phyloP scores from a whole-genome alignment of 1,284 basidiomycete species.

The Xerocomus tenax region DNA sequence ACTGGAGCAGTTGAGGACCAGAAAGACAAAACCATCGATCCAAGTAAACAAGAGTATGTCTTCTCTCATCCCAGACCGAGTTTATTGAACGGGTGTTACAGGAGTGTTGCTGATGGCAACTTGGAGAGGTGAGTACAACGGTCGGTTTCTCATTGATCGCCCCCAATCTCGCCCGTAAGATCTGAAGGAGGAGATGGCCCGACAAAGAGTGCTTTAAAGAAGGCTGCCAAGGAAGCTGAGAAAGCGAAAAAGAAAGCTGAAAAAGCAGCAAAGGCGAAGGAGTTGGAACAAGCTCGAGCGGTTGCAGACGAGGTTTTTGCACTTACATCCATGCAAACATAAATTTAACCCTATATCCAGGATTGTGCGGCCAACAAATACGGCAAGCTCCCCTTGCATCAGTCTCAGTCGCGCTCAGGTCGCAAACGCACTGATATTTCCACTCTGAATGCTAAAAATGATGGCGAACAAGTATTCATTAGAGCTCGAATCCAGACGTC shows the following conservation, averaged over 20 bases:
- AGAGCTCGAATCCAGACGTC: slow-evolving; percentile 90
- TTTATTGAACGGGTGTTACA: slow-evolving; percentile 7
- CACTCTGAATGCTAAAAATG: slow-evolving; percentile 56
- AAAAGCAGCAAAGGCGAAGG: slow-evolving; percentile 61
- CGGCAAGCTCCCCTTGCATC: slow-evolving; percentile 85
- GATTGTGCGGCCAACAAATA: slow-evolving; percentile 85
- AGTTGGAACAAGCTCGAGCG: slow-evolving; percentile 66
- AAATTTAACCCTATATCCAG: slow-evolving; percentile 32
- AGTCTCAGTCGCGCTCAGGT: slow-evolving; percentile 68
- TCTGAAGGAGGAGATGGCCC: slow-evolving; percentile 41
- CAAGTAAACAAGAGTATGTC: slow-evolving; percentile 11
- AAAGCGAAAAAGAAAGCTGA: slow-evolving; percentile 88
- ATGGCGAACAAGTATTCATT: slow-evolving; percentile 77
- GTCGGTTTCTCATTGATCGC: not conserved
- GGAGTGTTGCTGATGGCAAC: slow-evolving; percentile 9
- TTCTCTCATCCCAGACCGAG: not conserved
- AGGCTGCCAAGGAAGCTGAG: slow-evolving; percentile 85
- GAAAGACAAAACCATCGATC: not conserved
- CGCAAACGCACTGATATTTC: slow-evolving; percentile 54
- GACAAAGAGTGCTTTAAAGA: slow-evolving; percentile 89
- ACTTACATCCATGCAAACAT: slow-evolving; percentile 3
- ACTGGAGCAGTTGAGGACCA: slow-evolving; percentile 3
- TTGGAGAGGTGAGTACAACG: slow-evolving; percentile 11
- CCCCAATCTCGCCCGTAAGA: slow-evolving; percentile 13
- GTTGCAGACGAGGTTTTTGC: slow-evolving; percentile 56